Evolutionary conservation across 106 monocot species (phyloP).

Genomic region (Acorus gramineus): DNA sequence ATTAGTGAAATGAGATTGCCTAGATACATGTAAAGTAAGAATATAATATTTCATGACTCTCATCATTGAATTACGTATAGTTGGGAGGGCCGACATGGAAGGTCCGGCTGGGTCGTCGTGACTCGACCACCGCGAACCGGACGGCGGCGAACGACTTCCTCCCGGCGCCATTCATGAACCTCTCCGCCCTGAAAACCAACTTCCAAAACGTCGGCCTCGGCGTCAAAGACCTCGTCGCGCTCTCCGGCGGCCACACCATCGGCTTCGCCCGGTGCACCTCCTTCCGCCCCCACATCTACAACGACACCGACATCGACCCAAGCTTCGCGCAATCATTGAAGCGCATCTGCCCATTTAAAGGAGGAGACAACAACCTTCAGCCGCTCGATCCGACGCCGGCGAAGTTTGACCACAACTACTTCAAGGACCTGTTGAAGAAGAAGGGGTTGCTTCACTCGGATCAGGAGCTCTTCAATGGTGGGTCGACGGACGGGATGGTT

Average conservation of each 20-base stretch:
- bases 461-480: conserved; percentile 27
- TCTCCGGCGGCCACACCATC: conserved; percentile 27
- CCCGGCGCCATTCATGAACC: conserved; percentile 3
- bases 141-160: conserved; percentile 6
- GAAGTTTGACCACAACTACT: conserved; percentile 22
- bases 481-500: conserved; percentile 13
- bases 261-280: conserved; percentile 16
- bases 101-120: conserved; percentile 20
- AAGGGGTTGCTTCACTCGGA: conserved; percentile 29
- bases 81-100: conserved; percentile 20
- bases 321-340: conserved; percentile 4
- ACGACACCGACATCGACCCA: conserved; percentile 20
- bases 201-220: conserved; percentile 19
- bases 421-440: conserved; percentile 7
- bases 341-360: conserved; percentile 7
- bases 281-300: conserved; percentile 25
- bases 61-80: neutral
- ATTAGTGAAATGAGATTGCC: too few relatives aligned
- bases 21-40: too few relatives aligned
- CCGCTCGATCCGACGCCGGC: conserved; percentile 16
- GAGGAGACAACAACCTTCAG: conserved; percentile 8
- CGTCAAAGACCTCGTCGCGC: conserved; percentile 9
- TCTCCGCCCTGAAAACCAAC: conserved; percentile 5
- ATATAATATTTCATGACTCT: neutral
- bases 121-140: conserved; percentile 17